Percentiles rank a stretch among this genome's conserved stretches.
phyloP scores from a whole-genome alignment of 2,329 filamentous ascomycete species.

The Calonectria crousiana region DNA sequence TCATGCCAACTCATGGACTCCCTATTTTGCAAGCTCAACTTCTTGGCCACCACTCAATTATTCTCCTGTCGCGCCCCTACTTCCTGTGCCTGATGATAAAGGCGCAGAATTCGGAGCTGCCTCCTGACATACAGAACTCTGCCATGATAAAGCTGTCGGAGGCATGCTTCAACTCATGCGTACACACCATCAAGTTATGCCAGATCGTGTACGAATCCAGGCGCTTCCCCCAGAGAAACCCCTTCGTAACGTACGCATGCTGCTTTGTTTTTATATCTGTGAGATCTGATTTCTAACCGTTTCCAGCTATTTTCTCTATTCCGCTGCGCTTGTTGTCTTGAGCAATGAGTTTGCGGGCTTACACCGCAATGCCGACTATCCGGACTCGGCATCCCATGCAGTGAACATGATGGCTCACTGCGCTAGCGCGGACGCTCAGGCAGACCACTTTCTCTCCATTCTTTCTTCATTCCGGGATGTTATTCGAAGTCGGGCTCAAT shows the following conservation, averaged over 20 bases:
- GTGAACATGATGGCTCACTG: slow-evolving; percentile 64
- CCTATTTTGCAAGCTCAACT: slow-evolving; percentile 73
- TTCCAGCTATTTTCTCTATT: slow-evolving; percentile 68
- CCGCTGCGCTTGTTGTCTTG: slow-evolving; percentile 65
- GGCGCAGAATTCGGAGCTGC: slow-evolving; percentile 36
- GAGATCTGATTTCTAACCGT: neutral
- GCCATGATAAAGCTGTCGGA: slow-evolving; percentile 61
- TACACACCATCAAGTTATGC: slow-evolving; percentile 62
- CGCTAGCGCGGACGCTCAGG: slow-evolving; percentile 61
- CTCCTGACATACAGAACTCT: slow-evolving; percentile 26
- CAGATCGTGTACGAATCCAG: slow-evolving; percentile 57
- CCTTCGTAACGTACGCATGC: slow-evolving; percentile 69
- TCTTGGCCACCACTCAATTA: slow-evolving; percentile 71
- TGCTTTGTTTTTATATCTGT: neutral
- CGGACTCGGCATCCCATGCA: slow-evolving; percentile 54
- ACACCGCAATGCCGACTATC: slow-evolving; percentile 58
- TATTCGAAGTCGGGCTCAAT: slow-evolving; percentile 8
- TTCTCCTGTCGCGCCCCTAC: slow-evolving; percentile 74
- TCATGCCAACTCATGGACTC: slow-evolving; percentile 58
- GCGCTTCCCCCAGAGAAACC: slow-evolving; percentile 64
- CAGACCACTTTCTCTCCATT: slow-evolving; percentile 62
- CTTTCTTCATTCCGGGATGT: slow-evolving; percentile 58
- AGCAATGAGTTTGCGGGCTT: slow-evolving; percentile 68
- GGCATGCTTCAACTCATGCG: slow-evolving; percentile 64
- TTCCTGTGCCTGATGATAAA: slow-evolving; percentile 69